Conservation (phyloP, 2,329 filamentous ascomycete genomes). For the Neurospora crassa region DNA sequence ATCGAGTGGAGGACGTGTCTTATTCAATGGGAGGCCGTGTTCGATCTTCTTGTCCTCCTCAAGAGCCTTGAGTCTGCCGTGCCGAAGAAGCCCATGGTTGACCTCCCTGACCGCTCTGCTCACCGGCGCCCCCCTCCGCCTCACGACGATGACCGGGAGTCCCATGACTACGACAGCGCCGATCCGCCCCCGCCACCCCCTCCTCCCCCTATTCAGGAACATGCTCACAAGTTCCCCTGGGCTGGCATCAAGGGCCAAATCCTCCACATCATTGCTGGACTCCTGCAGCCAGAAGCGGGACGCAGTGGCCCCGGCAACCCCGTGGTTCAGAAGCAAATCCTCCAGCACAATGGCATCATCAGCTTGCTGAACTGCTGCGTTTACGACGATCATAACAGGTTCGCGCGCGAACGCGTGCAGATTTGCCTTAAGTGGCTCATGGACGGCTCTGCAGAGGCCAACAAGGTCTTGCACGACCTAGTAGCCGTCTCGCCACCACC, state of each 20-base stretch:
- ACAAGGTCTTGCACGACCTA: constrained; percentile 59
- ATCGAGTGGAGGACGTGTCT: constrained; percentile 74
- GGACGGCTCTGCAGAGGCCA: constrained; percentile 65
- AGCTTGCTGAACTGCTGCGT: constrained; percentile 80
- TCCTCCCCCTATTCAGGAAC: constrained; percentile 48
- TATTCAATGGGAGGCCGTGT: constrained; percentile 84
- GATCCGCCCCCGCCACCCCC: constrained; percentile 34
- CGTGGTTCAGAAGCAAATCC: constrained; percentile 78
- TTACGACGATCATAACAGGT: constrained; percentile 89
- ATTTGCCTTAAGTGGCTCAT: constrained; percentile 79
- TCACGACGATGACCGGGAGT: constrained; percentile 11
- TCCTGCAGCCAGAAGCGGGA: constrained; percentile 71
- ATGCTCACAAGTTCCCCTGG: constrained; percentile 56
- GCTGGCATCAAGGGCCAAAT: constrained; percentile 82
- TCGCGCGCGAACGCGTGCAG: constrained; percentile 83
- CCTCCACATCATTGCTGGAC: constrained; percentile 77
- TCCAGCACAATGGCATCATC: constrained; percentile 76
- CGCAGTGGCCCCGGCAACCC: constrained; percentile 54
- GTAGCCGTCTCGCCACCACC: constrained; percentile 35
- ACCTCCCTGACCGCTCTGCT: constrained; percentile 27
- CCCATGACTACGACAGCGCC: constrained; percentile 20
- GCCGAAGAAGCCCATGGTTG: constrained; percentile 65
- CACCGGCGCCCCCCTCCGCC: constrained; percentile 19
- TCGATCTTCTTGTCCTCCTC: constrained; percentile 78
- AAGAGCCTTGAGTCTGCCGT: constrained; percentile 83